A percentile compares a stretch with the other conserved stretches of the same genome.
Evolutionary conservation across 1,284 basidiomycete species (phyloP).

Genomic region (Sporisorium scitamineum): DNA sequence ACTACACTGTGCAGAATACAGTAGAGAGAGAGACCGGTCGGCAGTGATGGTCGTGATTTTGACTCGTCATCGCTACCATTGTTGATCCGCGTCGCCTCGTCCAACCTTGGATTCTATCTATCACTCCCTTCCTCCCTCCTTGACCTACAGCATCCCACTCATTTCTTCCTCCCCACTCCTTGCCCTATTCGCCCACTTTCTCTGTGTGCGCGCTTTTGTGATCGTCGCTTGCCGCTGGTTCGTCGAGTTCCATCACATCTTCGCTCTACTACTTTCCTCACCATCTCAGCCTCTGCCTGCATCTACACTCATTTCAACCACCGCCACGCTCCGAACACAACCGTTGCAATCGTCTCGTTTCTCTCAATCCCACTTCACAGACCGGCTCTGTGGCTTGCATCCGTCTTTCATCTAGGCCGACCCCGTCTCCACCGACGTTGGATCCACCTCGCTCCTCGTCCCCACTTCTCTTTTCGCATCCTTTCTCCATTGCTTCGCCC

Average conservation of each 20-base stretch:
- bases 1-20: not conserved
- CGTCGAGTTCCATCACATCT: slow-evolving; percentile 10
- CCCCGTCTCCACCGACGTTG: slow-evolving; percentile 20
- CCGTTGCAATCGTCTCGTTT: slow-evolving; percentile 1
- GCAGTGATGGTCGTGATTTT: not conserved
- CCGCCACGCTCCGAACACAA: not conserved
- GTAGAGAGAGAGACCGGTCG: not conserved
- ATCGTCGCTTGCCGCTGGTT: slow-evolving; percentile 12
- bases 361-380: slow-evolving; percentile 17
- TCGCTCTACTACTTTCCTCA: slow-evolving; percentile 8
- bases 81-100: no score
- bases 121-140: not conserved
- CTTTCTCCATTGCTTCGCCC: not conserved
- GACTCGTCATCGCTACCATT: slow-evolving; percentile 1
- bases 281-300: slow-evolving; percentile 1
- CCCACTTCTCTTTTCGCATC: not conserved
- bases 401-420: slow-evolving; percentile 9
- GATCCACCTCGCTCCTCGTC: not conserved
- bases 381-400: slow-evolving; percentile 44
- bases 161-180: not conserved
- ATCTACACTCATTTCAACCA: slow-evolving; percentile 15
- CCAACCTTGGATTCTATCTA: not conserved
- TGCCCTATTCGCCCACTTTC: not conserved
- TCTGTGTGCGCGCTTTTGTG: not conserved
- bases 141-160: not conserved